A percentile compares a stretch with the other conserved stretches of the same genome.
These are phyloP conservation scores for Sporisorium exsertum DNA, from an alignment of 1,284 basidiomycete genomes.

Conservation along the genomic window DNA sequence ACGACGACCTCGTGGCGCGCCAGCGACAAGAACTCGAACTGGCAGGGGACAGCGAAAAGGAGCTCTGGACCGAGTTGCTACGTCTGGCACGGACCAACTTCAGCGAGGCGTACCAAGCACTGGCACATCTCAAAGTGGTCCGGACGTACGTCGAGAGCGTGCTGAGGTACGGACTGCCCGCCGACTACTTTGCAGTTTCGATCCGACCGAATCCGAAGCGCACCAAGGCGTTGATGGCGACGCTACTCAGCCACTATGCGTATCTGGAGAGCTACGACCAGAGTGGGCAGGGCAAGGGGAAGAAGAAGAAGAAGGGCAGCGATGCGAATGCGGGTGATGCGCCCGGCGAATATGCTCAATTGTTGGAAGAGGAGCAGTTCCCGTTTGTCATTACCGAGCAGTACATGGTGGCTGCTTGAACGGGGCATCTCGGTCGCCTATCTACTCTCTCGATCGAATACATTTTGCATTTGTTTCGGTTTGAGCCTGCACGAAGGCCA, in stretches of 20 bases:
- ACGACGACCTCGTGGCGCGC: constrained; percentile 84
- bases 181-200: constrained; percentile 85
- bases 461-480: not conserved
- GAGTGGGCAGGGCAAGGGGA: constrained; percentile 5
- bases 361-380: constrained; percentile 65
- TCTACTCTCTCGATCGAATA: constrained; percentile 3
- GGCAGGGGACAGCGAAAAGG: constrained; percentile 89
- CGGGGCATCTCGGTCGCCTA: not conserved
- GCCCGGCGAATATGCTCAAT: constrained; percentile 64
- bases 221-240: constrained; percentile 79
- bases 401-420: constrained; percentile 52
- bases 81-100: constrained; percentile 93
- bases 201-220: constrained; percentile 83
- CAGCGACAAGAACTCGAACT: constrained; percentile 84
- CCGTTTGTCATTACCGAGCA: constrained; percentile 66
- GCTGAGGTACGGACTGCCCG: constrained; percentile 92
- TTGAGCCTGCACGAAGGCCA: not conserved
- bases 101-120: constrained; percentile 92
- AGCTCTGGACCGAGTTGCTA: constrained; percentile 97
- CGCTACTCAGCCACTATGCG: constrained; percentile 81
- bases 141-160: constrained; percentile 95
- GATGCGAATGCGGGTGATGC: constrained; percentile 40
- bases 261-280: constrained; percentile 77
- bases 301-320: constrained; percentile 12
- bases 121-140: constrained; percentile 92